Evolutionary conservation across 345 rosid genomes (phyloP), one percentile per base, ranked within the genome.

Genomic region (Pelargonium nanum): DNA sequence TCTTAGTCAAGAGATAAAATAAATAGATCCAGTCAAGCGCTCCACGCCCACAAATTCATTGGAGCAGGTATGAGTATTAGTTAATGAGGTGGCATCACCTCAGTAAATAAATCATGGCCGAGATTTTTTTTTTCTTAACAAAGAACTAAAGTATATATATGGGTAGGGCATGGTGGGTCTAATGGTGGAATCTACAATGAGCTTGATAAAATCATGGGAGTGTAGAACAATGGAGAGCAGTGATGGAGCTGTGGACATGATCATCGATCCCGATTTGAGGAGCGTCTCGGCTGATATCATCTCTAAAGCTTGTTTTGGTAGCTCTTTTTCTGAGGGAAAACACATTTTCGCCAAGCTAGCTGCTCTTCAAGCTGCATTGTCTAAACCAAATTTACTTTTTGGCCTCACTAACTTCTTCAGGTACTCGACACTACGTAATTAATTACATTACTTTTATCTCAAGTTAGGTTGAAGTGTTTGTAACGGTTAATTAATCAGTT

Each of bases 271-370:
- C 10, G 75, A 73, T 57, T 34, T 77, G 65, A 67, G 58, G 26
- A 53, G 55, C 24, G 26, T 70, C 4, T 64, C 77, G 0, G 70
- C 63, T 5, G 65, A 73, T 67, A 57, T 73, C 4, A 67, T 73
- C 40, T 70, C 77, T 0, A 67, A 24, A 57, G 75, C 73, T n/a
- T 73, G 72, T 65, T 73, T 70, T 53, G 75, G 81, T 17, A 70
- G 68, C 50, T 63, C 69, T 22, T 70, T 66, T 30, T 30, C 23
- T 0, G 66, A 64, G 30, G 77, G 70, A 12, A 64, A 32, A 40
- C 68, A 52, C 6, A 77, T 77, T 16, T 73, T 68, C 26, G 22
- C 55, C 2, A 77, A 64, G 44, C 20, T 73, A 6, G 58, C 28
- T 20, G 51, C 57, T 26, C 60, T 73, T 44, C 70, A 67, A 62